Conservation (phyloP, 2,329 filamentous ascomycete species). For the Ophiostoma triangulosporum region DNA sequence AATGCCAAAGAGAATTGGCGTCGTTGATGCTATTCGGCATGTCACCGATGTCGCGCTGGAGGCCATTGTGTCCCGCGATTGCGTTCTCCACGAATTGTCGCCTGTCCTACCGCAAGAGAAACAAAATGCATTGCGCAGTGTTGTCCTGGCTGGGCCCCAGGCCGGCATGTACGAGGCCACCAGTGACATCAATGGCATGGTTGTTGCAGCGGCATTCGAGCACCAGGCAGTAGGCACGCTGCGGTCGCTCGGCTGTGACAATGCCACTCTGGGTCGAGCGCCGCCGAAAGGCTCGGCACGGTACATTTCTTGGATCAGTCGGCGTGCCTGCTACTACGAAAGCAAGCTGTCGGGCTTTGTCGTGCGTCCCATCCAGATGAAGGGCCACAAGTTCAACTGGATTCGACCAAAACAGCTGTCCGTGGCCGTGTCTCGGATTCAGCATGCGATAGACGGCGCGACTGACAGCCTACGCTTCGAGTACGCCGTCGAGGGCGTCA, state of each 20-base stretch:
- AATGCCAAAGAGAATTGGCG: not conserved
- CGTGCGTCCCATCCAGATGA: not conserved
- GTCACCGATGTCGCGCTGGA: not conserved
- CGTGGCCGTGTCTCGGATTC: not conserved
- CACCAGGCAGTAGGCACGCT: not conserved
- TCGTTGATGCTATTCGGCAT: not conserved
- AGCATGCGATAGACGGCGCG: not conserved
- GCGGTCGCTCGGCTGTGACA: not conserved
- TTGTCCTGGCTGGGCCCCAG: not conserved
- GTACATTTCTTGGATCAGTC: not conserved
- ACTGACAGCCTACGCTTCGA: not conserved
- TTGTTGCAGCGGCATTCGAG: not conserved
- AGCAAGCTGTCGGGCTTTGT: not conserved
- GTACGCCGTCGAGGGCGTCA: not conserved
- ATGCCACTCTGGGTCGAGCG: not conserved
- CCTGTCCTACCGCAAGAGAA: not conserved
- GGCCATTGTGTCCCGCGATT: not conserved
- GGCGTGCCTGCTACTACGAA: not conserved
- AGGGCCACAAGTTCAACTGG: not conserved
- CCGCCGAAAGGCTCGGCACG: not conserved
- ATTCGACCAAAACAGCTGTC: not conserved
- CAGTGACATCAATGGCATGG: not conserved
- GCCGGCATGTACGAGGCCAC: not conserved
- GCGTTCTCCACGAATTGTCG: not conserved
- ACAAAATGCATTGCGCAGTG: not conserved